Evolutionary conservation across 2,329 filamentous ascomycete species (phyloP).

Genomic region (Juglanconis sp.): DNA sequence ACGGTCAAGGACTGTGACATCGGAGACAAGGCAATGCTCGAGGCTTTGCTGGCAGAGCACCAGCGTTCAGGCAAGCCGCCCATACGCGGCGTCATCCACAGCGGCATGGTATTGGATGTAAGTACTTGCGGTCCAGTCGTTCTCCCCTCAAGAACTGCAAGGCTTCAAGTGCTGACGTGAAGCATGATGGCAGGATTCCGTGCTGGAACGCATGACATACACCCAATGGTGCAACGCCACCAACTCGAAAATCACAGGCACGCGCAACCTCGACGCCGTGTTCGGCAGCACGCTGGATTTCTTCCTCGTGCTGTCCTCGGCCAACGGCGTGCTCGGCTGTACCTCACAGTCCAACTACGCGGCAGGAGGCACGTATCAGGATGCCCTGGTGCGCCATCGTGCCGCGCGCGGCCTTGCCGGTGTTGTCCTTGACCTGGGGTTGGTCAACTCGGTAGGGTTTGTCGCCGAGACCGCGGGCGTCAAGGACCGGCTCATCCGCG

Average conservation of each 20-base stretch:
- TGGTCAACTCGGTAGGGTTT: conserved; percentile 25
- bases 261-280: conserved; percentile 20
- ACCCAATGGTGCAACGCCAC: not conserved
- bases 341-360: conserved; percentile 15
- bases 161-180: no score
- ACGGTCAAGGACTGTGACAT: no score
- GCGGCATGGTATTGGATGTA: no score
- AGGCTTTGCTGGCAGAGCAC: no score
- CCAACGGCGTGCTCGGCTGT: not conserved
- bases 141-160: no score
- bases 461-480: not conserved
- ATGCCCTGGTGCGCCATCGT: conserved; percentile 25
- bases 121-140: no score
- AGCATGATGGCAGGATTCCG: not conserved
- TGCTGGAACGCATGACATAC: not conserved
- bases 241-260: not conserved
- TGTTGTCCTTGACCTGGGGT: conserved; percentile 21
- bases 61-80: no score
- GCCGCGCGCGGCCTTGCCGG: conserved; percentile 2
- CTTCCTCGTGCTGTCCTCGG: conserved; percentile 4
- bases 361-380: conserved; percentile 32
- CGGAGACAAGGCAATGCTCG: no score
- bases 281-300: conserved; percentile 25
- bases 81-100: no score
- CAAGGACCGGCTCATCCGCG: not conserved